phyloP scores from a whole-genome alignment of 306 rosid genomes.

The Cercis canadensis region DNA sequence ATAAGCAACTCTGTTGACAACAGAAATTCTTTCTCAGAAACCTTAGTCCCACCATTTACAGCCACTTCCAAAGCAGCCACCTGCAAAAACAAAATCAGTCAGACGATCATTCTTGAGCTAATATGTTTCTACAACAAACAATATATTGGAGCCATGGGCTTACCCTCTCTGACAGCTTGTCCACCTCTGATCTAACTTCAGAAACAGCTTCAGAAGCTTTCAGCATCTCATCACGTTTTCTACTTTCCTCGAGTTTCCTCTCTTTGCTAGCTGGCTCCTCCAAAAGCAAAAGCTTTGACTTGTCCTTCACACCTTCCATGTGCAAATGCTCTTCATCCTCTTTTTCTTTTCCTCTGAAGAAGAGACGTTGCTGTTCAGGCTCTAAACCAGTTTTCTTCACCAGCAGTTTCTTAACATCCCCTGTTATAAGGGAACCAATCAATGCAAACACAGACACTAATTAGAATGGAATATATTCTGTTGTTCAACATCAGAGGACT shows the following conservation, averaged over 20 bases:
- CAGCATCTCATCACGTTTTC: conserved; percentile 49
- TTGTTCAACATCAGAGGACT: not conserved
- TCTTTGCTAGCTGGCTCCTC: conserved; percentile 57
- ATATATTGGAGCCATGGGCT: conserved; percentile 29
- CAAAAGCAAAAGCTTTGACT: conserved; percentile 74
- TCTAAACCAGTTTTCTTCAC: conserved; percentile 62
- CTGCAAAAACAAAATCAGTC: conserved; percentile 45
- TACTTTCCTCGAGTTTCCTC: conserved; percentile 63
- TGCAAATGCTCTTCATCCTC: conserved; percentile 71
- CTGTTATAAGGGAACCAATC: conserved; percentile 46
- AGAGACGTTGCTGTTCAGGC: conserved; percentile 70
- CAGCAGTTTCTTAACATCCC: conserved; percentile 73
- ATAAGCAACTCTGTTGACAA: conserved; percentile 78
- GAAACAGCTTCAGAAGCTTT: conserved; percentile 70
- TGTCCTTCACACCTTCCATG: conserved; percentile 77
- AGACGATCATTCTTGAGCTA: conserved; percentile 26
- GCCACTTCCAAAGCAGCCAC: conserved; percentile 69
- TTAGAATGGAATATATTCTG: conserved; percentile 5
- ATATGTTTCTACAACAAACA: conserved; percentile 15
- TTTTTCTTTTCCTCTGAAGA: conserved; percentile 85
- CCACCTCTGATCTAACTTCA: conserved; percentile 76
- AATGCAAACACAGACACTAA: conserved; percentile 30
- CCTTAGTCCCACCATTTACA: conserved; percentile 63
- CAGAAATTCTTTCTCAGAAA: conserved; percentile 71
- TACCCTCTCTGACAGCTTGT: conserved; percentile 76